Evolutionary conservation across 441 rosid species (phyloP), one percentile per base, ranked within the genome.

Genomic region (Adansonia rubrostipa): DNA sequence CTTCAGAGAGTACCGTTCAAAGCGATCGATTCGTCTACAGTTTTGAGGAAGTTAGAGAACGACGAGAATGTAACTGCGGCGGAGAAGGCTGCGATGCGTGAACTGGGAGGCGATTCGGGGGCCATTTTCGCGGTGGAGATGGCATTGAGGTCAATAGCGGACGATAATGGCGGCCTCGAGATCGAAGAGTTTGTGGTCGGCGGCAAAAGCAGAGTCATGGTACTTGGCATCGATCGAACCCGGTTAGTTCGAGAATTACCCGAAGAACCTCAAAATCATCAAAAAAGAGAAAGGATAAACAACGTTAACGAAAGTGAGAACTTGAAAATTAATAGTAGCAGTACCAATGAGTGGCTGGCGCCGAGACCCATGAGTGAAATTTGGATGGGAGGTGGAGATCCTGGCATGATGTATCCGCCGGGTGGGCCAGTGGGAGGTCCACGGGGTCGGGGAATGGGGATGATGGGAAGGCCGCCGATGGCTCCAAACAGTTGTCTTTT

Each of bases 11-110:
- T 90, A 15, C 98, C 98, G 0, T 96, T 89, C 82, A 81, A 86
- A 4, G 81, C 92, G 4, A 92, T 91, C 7, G 99, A 94, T 81
- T 96, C 98, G 9, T 88, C 93, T 2, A 94, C 90, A 44, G 88
- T 96, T 73, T 82, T 89, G 74, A 88, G 98, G 85, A 96, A 96
- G 91, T 79, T 96, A 79, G 99, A 96, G 91, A 92, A 92, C 75
- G 95, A 93, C 75, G 86, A 88, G 80, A 87, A 89, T 74, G 88
- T 84, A 3, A 88, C 97, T 4, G 62, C 87, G 0, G 87, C 90
- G 8, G 98, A 94, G 88, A 94, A 85, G 85, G 90, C 89, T 2
- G 97, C 96, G 36, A 67, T 96, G 80, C 83, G 97, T 28, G 98
- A 89, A 78, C 65, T 94, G 45, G 97, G 98, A 0, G 98, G 99